Evolutionary conservation across 2,329 filamentous ascomycete genomes (phyloP), one percentile per base, ranked within the genome.

Genomic region (Fusarium newnesense): DNA sequence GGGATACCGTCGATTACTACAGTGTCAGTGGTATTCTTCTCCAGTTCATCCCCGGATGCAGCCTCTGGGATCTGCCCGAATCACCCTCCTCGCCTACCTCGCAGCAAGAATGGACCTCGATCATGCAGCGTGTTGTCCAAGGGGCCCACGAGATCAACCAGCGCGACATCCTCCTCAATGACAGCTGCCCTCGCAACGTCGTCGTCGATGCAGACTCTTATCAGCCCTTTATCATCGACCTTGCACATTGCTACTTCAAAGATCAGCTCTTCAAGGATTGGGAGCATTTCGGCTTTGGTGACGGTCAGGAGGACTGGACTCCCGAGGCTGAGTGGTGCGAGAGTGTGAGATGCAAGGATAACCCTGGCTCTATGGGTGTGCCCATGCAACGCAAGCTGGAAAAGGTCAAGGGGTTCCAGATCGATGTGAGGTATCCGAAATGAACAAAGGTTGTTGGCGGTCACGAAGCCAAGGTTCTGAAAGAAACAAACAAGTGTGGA

Each of bases 401-500:
- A 8, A 28, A 2, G 26, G 8, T 28, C 24, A 46, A 21, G 2
- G 18, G 11, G 0, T 0, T 28, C 4, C 18, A 12, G 18, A 46
- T 46, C 1, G 24, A 21, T 0, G 8, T 46, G 0, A 46, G 13
- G 24, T 46, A 46, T 46, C 43, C 8, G 12, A 5, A 46, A 9
- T 28, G 1, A 46, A 46, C 4, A 13, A 13, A 1, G 0, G n/a
- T n/a, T n/a, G n/a, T n/a, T n/a, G n/a, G n/a, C 11, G 8, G 8
- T 9, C 0, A 2, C 1, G 8, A 21, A 9, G 1, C 12, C 5
- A 7, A 46, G 26, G 43, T 3, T 4, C 8, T 3, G 5, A 28
- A 5, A 4, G 24, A 18, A 43, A 28, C 7, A 4, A 9, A 11
- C 18, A 46, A 46, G 3, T 0, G 8, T 0, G 8, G 24, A 28